phyloP scores from a whole-genome alignment of 257 asterid species.

The Gardenia jasminoides region DNA sequence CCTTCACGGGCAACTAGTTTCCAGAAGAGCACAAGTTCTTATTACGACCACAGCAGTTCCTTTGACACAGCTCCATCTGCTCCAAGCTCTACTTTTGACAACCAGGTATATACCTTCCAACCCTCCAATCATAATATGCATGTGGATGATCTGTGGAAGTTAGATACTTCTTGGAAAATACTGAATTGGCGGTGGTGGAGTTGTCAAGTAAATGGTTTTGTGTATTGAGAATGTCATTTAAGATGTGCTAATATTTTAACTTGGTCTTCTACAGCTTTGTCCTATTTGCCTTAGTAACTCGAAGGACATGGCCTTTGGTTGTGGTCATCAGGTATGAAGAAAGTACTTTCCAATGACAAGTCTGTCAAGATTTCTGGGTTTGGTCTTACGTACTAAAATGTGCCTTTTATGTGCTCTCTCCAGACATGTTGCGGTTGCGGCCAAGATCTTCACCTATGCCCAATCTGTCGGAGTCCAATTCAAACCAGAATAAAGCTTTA shows the following conservation, averaged over 20 bases:
- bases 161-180: neutral
- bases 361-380: neutral
- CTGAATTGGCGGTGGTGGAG: neutral
- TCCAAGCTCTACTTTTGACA: constrained; percentile 53
- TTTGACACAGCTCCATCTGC: constrained; percentile 43
- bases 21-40: constrained; percentile 30
- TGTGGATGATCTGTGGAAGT: neutral
- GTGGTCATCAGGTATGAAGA: constrained; percentile 88
- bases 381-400: neutral
- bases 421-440: constrained; percentile 91
- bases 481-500: constrained; percentile 81
- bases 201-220: neutral
- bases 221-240: neutral
- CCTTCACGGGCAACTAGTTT: constrained; percentile 40
- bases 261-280: constrained; percentile 54
- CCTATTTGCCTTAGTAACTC: constrained; percentile 84
- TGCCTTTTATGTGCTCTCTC: neutral
- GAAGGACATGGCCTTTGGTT: constrained; percentile 96
- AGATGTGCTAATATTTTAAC: neutral
- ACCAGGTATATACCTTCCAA: constrained; percentile 45
- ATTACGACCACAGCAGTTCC: constrained; percentile 24
- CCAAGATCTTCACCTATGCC: constrained; percentile 57
- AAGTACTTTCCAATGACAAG: neutral
- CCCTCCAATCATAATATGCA: neutral
- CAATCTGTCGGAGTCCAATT: constrained; percentile 69